Evolutionary conservation across 805 yeast genomes (phyloP).

Genomic region (Priceomyces fermenticarens): DNA sequence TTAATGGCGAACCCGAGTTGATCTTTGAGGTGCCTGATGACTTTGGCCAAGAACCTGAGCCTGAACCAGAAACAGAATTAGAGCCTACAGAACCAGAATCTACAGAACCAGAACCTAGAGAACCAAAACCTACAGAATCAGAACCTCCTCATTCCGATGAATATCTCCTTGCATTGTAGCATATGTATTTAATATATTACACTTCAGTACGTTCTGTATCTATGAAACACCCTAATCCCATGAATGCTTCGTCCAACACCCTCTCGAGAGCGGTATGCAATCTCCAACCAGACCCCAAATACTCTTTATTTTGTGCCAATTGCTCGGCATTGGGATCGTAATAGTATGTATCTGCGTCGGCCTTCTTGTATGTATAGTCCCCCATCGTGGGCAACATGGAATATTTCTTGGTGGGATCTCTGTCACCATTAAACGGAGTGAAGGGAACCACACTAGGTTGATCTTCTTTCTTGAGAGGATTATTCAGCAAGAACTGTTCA

Average conservation of each 20-base stretch:
- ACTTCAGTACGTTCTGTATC: constrained; percentile 30
- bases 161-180: constrained; percentile 6
- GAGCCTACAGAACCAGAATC: too few species aligned
- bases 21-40: too few species aligned
- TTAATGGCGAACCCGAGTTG: too few species aligned
- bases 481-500: constrained; percentile 30
- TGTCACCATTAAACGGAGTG: constrained; percentile 93
- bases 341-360: constrained; percentile 30
- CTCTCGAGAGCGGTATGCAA: constrained; percentile 67
- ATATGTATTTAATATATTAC: not conserved
- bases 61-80: too few species aligned
- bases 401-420: constrained; percentile 55
- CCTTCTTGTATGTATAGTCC: constrained; percentile 20
- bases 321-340: constrained; percentile 46
- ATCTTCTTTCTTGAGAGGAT: constrained; percentile 22
- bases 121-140: too few species aligned
- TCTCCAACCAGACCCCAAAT: constrained; percentile 82
- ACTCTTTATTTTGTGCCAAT: constrained; percentile 58
- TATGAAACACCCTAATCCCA: constrained; percentile 82
- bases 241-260: constrained; percentile 82
- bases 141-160: not conserved
- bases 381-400: constrained; percentile 32
- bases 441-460: constrained; percentile 51
- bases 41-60: too few species aligned
- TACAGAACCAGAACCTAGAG: too few species aligned